Conservation (phyloP, 768 basidiomycete species). For the Termitomyces sp. region DNA sequence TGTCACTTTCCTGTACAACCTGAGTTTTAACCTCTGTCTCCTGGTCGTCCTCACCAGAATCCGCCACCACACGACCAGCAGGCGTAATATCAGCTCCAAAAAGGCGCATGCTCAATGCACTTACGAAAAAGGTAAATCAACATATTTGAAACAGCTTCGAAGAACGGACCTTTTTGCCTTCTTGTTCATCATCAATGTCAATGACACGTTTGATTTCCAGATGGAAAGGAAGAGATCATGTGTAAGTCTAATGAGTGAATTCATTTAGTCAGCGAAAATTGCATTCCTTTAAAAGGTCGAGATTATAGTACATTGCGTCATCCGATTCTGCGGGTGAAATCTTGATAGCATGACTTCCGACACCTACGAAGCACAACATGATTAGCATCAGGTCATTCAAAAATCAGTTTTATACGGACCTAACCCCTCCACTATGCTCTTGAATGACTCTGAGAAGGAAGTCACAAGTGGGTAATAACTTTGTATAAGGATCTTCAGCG, state of each 20-base stretch:
- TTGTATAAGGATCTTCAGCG: constrained; percentile 66
- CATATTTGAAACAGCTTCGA: not conserved
- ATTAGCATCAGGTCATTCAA: not conserved
- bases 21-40: constrained; percentile 5
- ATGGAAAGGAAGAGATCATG: constrained; percentile 88
- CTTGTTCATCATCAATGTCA: constrained; percentile 94
- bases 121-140: constrained; percentile 27
- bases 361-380: constrained; percentile 32
- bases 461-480: constrained; percentile 78
- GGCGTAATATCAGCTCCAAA: constrained; percentile 78
- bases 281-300: not conserved
- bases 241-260: constrained; percentile 46
- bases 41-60: constrained; percentile 1
- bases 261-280: constrained; percentile 6
- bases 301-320: constrained; percentile 43
- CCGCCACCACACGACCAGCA: constrained; percentile 29
- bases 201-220: constrained; percentile 89
- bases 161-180: constrained; percentile 81
- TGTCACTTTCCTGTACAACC: constrained; percentile 13
- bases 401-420: constrained; percentile 39
- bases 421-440: constrained; percentile 44
- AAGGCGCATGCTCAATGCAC: constrained; percentile 82
- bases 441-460: constrained; percentile 63
- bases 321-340: constrained; percentile 55
- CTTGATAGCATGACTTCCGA: constrained; percentile 71